Conservation (phyloP, 495 filamentous ascomycete genomes). For the Aspergillus saccharolyticus region DNA sequence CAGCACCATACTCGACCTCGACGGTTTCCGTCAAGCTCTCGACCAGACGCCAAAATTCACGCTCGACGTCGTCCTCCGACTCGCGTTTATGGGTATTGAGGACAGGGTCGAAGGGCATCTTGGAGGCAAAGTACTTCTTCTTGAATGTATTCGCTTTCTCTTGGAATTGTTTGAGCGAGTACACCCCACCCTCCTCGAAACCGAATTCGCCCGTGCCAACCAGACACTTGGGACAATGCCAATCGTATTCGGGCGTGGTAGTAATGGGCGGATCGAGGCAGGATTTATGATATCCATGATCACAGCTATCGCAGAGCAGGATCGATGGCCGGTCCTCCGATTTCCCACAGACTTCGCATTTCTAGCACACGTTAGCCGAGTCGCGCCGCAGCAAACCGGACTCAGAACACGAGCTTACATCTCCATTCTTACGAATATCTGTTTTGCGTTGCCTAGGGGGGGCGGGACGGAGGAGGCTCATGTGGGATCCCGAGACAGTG, state of each 20-base stretch:
- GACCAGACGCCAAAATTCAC: conserved; percentile 94
- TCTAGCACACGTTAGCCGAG: conserved; percentile 40
- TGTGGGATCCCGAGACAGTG: conserved; percentile 91
- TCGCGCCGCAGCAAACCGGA: neutral
- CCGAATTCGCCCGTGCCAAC: conserved; percentile 97
- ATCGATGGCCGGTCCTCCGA: conserved; percentile 67
- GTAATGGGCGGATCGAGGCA: conserved; percentile 89
- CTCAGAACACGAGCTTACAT: conserved; percentile 49
- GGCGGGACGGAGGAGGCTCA: conserved; percentile 85
- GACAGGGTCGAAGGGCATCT: conserved; percentile 84
- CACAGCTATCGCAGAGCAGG: conserved; percentile 88
- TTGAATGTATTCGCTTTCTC: conserved; percentile 94
- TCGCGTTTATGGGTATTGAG: conserved; percentile 72
- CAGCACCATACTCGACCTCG: conserved; percentile 96
- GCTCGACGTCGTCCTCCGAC: conserved; percentile 93
- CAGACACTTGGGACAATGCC: conserved; percentile 93
- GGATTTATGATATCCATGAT: conserved; percentile 78
- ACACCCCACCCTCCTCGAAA: conserved; percentile 94
- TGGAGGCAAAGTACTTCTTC: conserved; percentile 83
- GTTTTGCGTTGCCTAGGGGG: conserved; percentile 66
- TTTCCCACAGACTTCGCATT: conserved; percentile 83
- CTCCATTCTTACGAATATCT: conserved; percentile 62
- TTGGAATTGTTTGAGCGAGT: conserved; percentile 94
- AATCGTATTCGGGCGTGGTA: conserved; percentile 75
- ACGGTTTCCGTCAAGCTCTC: conserved; percentile 91